Evolutionary conservation across 768 basidiomycete genomes (phyloP).

Genomic region (Rickenella mellea): DNA sequence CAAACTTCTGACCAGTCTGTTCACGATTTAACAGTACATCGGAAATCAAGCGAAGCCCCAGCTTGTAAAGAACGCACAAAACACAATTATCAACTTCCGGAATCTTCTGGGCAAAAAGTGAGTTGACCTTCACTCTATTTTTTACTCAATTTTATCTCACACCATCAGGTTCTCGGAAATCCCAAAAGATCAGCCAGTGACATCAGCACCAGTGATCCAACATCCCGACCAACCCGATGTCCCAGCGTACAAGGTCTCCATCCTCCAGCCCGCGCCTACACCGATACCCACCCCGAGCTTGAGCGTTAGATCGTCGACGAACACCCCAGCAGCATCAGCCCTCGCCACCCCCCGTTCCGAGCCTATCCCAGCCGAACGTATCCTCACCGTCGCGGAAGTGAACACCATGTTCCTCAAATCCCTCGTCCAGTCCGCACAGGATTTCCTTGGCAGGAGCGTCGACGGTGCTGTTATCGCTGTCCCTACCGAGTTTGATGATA

Average conservation of each 20-base stretch:
- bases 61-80: slow-evolving; percentile 88
- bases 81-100: slow-evolving; percentile 92
- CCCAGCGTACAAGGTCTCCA: slow-evolving; percentile 77
- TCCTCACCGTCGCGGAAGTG: slow-evolving; percentile 76
- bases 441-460: slow-evolving; percentile 78
- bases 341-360: slow-evolving; percentile 66
- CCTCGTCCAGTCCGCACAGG: slow-evolving; percentile 77
- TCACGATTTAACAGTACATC: too few relatives aligned
- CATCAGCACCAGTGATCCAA: slow-evolving; percentile 67
- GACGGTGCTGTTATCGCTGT: slow-evolving; percentile 78
- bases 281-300: slow-evolving; percentile 45
- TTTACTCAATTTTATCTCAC: not conserved
- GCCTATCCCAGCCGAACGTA: slow-evolving; percentile 55
- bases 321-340: slow-evolving; percentile 57
- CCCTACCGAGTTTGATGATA: slow-evolving; percentile 64
- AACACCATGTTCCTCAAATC: slow-evolving; percentile 79
- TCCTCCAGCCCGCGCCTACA: slow-evolving; percentile 69
- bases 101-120: slow-evolving; percentile 90
- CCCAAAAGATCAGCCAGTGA: slow-evolving; percentile 36
- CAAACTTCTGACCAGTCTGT: too few relatives aligned
- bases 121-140: slow-evolving; percentile 12
- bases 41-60: slow-evolving; percentile 93
- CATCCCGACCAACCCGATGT: slow-evolving; percentile 62
- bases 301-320: slow-evolving; percentile 34
- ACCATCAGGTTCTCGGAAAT: slow-evolving; percentile 63